Percentiles rank a stretch among this genome's conserved stretches.
Conservation (phyloP, 305 asterid genomes). For the Fraxinus xanthoxyloides region DNA sequence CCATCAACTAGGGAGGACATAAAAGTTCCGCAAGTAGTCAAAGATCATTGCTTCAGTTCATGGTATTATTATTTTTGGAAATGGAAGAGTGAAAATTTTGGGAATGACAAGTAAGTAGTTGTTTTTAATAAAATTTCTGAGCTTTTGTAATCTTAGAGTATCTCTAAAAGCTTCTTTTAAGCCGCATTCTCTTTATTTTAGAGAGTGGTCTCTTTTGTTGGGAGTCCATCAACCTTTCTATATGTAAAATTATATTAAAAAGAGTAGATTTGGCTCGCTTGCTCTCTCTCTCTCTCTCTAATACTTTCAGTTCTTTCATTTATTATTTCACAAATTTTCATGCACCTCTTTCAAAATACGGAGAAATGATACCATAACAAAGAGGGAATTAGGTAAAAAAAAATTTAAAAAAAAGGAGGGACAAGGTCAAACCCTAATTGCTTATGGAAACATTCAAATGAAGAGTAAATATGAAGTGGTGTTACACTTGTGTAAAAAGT, state of each 20-base stretch:
- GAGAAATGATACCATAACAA: neutral
- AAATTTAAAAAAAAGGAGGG: neutral
- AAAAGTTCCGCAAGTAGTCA: neutral
- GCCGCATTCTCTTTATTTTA: neutral
- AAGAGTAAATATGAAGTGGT: neutral
- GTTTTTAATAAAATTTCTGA: neutral
- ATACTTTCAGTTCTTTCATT: neutral
- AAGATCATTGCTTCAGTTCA: neutral
- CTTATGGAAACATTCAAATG: neutral
- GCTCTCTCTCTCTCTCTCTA: no score
- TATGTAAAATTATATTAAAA: neutral
- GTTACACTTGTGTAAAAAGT: neutral
- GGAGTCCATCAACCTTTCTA: neutral
- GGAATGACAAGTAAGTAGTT: neutral
- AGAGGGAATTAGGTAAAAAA: neutral
- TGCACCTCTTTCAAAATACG: neutral
- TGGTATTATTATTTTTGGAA: neutral
- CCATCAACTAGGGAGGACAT: no score
- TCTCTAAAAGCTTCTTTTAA: neutral
- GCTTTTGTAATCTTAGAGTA: neutral
- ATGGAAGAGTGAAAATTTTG: neutral
- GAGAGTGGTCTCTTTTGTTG: neutral
- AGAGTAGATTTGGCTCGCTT: neutral
- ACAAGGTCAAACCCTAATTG: neutral
- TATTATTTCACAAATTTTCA: neutral